Evolutionary conservation across 805 yeast species (phyloP).

Genomic region (Metschnikowia kunwiensis): DNA sequence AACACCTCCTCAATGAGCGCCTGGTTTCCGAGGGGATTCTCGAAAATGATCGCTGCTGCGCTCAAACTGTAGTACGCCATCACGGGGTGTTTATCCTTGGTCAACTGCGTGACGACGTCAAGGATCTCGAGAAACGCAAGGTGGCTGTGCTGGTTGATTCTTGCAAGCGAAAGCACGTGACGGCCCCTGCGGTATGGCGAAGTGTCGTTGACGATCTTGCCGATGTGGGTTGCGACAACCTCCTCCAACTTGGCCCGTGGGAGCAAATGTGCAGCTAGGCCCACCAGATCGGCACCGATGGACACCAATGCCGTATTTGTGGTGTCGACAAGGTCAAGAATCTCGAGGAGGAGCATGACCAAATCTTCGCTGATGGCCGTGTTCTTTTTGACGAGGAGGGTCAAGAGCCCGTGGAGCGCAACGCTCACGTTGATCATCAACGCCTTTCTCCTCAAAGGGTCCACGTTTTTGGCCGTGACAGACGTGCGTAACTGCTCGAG

Average conservation of each 20-base stretch:
- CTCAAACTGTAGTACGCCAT: conserved; percentile 74
- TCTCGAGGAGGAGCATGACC: conserved; percentile 47
- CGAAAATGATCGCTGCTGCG: conserved; percentile 54
- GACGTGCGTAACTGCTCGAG: conserved; percentile 70
- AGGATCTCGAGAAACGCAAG: conserved; percentile 41
- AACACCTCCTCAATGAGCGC: conserved; percentile 42
- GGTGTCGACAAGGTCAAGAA: conserved; percentile 42
- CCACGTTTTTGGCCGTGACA: conserved; percentile 35
- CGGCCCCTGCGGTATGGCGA: conserved; percentile 61
- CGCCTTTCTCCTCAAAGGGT: conserved; percentile 42
- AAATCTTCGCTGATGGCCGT: conserved; percentile 30
- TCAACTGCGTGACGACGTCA: conserved; percentile 56
- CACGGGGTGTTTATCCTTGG: conserved; percentile 79
- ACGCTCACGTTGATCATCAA: conserved; percentile 59
- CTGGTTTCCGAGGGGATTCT: conserved; percentile 49
- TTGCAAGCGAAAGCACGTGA: conserved; percentile 28
- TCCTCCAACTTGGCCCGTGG: conserved; percentile 25
- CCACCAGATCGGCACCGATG: conserved; percentile 56
- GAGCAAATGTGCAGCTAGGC: conserved; percentile 39
- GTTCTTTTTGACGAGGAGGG: conserved; percentile 20
- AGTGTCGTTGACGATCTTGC: conserved; percentile 59
- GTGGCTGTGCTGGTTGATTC: conserved; percentile 28
- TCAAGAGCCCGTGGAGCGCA: conserved; percentile 55
- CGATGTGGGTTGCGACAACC: conserved; percentile 37
- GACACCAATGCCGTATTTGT: conserved; percentile 40